Conservation (phyloP, 495 filamentous ascomycete genomes). For the Friedmanniomyces simplex region DNA sequence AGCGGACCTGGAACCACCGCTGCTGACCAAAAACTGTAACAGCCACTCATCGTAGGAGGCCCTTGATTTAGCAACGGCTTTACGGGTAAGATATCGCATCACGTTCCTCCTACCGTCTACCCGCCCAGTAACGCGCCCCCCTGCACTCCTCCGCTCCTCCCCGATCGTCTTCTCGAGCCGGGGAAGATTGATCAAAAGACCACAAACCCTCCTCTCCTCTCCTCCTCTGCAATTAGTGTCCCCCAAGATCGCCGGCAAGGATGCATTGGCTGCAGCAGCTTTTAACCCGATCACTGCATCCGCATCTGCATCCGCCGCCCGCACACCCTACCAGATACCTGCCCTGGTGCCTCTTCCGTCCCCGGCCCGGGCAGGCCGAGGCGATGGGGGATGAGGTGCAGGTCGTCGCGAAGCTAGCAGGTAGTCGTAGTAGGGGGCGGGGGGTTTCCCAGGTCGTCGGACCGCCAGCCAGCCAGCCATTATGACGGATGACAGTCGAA, state of each 20-base stretch:
- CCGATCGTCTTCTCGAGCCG: conserved; percentile 1
- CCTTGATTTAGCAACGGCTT: too few species aligned
- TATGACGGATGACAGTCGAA: too few species aligned
- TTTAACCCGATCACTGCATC: too few species aligned
- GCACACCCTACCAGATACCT: conserved; percentile 17
- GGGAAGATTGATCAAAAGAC: too few species aligned
- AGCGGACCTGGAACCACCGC: background rate
- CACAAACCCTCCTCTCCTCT: too few species aligned
- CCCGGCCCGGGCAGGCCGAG: conserved; percentile 14
- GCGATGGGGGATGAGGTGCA: background rate
- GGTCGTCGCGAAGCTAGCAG: conserved; percentile 3
- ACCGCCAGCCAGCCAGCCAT: too few species aligned
- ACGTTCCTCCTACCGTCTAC: background rate
- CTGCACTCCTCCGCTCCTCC: background rate
- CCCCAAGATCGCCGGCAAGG: conserved; percentile 12
- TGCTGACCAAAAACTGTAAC: background rate
- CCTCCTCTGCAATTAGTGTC: background rate
- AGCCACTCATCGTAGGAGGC: too few species aligned
- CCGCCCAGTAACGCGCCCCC: background rate
- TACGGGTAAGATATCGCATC: too few species aligned
- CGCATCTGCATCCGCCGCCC: conserved; percentile 3
- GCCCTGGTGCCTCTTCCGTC: conserved; percentile 19
- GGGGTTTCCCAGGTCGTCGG: background rate
- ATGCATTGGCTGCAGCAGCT: conserved; percentile 17
- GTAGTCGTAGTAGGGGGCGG: background rate